These are phyloP conservation scores for Plasmopara viticola DNA, from an alignment of 352 stramenopile species.

Conservation along the genomic window DNA sequence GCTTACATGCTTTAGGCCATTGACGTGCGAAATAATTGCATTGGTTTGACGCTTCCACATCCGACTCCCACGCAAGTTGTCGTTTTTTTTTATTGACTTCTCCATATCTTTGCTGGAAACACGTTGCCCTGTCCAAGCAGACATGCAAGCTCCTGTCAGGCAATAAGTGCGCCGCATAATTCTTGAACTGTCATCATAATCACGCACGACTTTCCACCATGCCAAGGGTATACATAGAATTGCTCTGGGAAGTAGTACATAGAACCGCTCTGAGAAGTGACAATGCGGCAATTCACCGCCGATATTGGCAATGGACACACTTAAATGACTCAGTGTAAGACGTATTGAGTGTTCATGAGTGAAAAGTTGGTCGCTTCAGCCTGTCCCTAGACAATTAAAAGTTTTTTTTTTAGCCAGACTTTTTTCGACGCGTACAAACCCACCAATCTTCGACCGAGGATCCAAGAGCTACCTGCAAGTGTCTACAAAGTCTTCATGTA, in stretches of 20 bases:
- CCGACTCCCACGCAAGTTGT: slow-evolving; percentile 13
- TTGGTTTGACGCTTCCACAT: no score
- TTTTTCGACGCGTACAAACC: slow-evolving; percentile 26
- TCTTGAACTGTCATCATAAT: slow-evolving; percentile 16
- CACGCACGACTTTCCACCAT: slow-evolving; percentile 51
- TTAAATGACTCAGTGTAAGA: slow-evolving; percentile 39
- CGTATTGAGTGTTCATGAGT: slow-evolving; percentile 31
- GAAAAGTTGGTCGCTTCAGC: slow-evolving; percentile 17
- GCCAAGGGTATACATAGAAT: slow-evolving; percentile 28
- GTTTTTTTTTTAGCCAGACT: slow-evolving; percentile 34
- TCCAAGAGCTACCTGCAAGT: slow-evolving; percentile 49
- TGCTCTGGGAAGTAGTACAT: no score
- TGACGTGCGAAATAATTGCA: slow-evolving; percentile 19
- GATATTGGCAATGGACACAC: slow-evolving; percentile 35
- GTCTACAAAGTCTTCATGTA: slow-evolving; percentile 40
- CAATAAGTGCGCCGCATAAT: slow-evolving; percentile 4
- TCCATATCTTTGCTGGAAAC: slow-evolving; percentile 27
- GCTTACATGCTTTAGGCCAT: slow-evolving; percentile 24
- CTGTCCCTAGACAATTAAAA: no score
- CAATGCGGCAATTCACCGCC: slow-evolving; percentile 44
- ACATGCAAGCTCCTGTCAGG: slow-evolving; percentile 24
- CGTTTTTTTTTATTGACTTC: no score
- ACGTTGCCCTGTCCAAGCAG: slow-evolving; percentile 30
- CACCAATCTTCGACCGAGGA: slow-evolving; percentile 47
- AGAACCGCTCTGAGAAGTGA: no score